phyloP scores from a whole-genome alignment of 2,329 filamentous ascomycete genomes.

The Huntiella savannae region DNA sequence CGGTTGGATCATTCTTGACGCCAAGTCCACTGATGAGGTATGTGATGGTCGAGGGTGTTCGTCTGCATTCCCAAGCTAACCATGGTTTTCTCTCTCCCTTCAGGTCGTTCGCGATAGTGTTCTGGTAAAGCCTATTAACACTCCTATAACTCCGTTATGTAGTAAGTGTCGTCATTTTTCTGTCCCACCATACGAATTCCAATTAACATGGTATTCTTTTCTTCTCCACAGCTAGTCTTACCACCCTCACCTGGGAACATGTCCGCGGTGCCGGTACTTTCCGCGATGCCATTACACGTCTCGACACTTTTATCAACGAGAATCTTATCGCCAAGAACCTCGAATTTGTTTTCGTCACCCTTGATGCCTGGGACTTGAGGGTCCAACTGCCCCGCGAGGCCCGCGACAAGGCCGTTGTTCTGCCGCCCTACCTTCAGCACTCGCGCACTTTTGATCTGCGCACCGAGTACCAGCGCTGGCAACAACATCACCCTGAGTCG shows the following conservation, averaged over 20 bases:
- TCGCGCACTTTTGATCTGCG: constrained; percentile 92
- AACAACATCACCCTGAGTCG: constrained; percentile 94
- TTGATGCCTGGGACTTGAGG: constrained; percentile 95
- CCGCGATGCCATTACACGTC: constrained; percentile 86
- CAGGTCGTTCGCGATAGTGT: constrained; percentile 90
- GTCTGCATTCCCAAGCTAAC: neutral
- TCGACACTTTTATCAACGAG: constrained; percentile 84
- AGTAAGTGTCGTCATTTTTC: constrained; percentile 38
- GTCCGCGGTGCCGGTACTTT: constrained; percentile 94
- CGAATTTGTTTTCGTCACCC: constrained; percentile 94
- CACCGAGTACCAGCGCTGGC: constrained; percentile 96
- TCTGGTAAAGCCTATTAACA: constrained; percentile 95
- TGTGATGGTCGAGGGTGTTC: constrained; percentile 16
- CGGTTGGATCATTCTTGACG: constrained; percentile 90
- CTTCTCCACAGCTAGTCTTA: constrained; percentile 56
- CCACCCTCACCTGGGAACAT: constrained; percentile 96
- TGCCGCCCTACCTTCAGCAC: constrained; percentile 93
- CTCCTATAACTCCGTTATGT: constrained; percentile 93
- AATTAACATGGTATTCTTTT: constrained; percentile 5
- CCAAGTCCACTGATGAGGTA: constrained; percentile 85
- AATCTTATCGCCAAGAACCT: constrained; percentile 78
- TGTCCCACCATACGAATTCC: neutral
- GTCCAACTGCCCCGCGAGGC: constrained; percentile 95
- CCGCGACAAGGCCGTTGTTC: constrained; percentile 90
- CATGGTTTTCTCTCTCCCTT: neutral